Evolutionary conservation across 192 early-diverging fungal genomes (phyloP), one percentile per base, ranked within the genome.

Genomic region (Haplosporangium gracile): DNA sequence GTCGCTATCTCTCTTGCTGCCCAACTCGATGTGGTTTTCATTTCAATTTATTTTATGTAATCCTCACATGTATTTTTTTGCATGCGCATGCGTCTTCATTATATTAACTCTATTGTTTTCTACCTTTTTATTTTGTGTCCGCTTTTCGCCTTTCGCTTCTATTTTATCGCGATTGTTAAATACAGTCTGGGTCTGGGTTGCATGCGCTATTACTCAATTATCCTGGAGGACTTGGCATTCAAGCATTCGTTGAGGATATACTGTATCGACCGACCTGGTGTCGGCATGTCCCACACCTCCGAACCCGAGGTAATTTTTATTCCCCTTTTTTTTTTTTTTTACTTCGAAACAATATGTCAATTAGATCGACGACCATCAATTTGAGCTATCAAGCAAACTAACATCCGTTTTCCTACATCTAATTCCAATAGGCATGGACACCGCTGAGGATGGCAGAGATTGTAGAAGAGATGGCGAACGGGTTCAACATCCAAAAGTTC

Each of bases 261-360:
- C 53, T 89, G 88, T 77, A 85, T 86, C 39, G 88, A 89, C 53
- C 83, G 88, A 68, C 88, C 88, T 24, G 88, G 88, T 13, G 81
- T 87, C 9, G 88, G 88, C n/a, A 82, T 86, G 69, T 89, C 88
- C 18, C 83, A 89, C 42, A 76, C 84, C 5, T 22, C 79, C 4
- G 78, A 80, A n/a, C 84, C 84, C 15, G 84, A 86, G 76, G 84
- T 81, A 81, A 63, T 24, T 72, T 34, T 36, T 8, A 26, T n/a
- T 47, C 11, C 32, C 29, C 22, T 72, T 8, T 57, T 78, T 74
- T 80, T 45, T 16, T 68, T 49, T 55, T 63, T 1, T 60, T 57
- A 16, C 13, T 5, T 24, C n/a, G 15, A 26, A 40, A 51, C 16
- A 70, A 43, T 16, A 72, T 39, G 20, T 42, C 38, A 26, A 40